These are phyloP conservation scores for Dittrichia graveolens DNA, from an alignment of 129 eudicot species.

Conservation along the genomic window DNA sequence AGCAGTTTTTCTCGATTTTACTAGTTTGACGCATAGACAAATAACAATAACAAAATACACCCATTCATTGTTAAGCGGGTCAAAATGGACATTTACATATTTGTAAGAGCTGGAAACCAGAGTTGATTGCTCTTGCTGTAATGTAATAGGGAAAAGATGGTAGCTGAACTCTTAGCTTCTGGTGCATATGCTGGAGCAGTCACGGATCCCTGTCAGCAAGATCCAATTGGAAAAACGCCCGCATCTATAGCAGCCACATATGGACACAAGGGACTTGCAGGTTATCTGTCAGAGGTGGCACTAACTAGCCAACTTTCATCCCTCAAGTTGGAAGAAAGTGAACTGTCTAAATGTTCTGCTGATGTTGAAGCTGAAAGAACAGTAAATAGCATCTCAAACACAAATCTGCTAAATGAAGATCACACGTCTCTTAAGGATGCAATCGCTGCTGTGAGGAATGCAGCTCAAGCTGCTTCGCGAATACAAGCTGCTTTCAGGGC, in stretches of 20 bases:
- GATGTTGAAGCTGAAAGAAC: slow-evolving; percentile 79
- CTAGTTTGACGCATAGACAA: neutral
- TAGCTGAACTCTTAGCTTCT: slow-evolving; percentile 81
- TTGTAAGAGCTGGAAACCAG: neutral
- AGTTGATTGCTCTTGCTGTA: slow-evolving; percentile 11
- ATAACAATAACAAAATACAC: neutral
- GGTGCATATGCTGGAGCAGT: slow-evolving; percentile 96
- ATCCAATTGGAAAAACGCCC: slow-evolving; percentile 82
- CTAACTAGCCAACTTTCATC: slow-evolving; percentile 80
- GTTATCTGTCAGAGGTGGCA: slow-evolving; percentile 82
- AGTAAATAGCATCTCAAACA: slow-evolving; percentile 49
- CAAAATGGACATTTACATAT: neutral
- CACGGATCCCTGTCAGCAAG: slow-evolving; percentile 80
- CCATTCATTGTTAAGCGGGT: neutral
- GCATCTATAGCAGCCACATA: slow-evolving; percentile 72
- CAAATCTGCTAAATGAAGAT: slow-evolving; percentile 48
- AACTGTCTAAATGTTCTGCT: slow-evolving; percentile 71
- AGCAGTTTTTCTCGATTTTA: neutral
- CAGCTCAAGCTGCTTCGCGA: slow-evolving; percentile 96
- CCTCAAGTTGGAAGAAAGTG: slow-evolving; percentile 72
- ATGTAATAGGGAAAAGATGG: slow-evolving; percentile 79
- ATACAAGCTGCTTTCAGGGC: slow-evolving; percentile 97
- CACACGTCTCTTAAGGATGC: slow-evolving; percentile 50
- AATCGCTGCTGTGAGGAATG: slow-evolving; percentile 80
- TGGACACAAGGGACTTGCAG: slow-evolving; percentile 92